Conservation (phyloP, 2,329 filamentous ascomycete species). For the Chaetomiaceae sp. region DNA sequence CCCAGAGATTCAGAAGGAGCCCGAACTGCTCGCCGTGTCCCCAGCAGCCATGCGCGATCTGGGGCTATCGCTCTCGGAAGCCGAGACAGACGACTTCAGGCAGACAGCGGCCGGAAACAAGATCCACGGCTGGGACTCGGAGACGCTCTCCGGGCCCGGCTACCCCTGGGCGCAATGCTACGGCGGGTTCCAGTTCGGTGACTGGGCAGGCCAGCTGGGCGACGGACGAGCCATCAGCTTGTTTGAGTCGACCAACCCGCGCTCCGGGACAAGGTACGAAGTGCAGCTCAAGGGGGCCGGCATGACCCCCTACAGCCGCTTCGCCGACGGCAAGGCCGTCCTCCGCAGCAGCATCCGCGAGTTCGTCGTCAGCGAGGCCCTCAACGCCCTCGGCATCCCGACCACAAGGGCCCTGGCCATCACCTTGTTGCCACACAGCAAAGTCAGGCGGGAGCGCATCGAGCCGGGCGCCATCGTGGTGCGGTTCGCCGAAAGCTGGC, state of each 20-base stretch:
- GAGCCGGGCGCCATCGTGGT: conserved; percentile 92
- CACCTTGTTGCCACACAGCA: conserved; percentile 66
- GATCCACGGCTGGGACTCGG: conserved; percentile 72
- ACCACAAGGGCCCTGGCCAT: conserved; percentile 82
- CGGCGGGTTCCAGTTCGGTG: conserved; percentile 74
- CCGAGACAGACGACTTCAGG: conserved; percentile 68
- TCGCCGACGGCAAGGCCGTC: conserved; percentile 93
- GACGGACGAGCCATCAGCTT: conserved; percentile 92
- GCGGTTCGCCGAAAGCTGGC: conserved; percentile 86
- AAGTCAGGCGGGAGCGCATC: conserved; percentile 70
- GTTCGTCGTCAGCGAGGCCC: conserved; percentile 84
- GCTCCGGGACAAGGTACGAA: conserved; percentile 72
- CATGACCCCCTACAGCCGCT: conserved; percentile 88
- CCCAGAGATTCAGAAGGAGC: conserved; percentile 65
- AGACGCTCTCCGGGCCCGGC: conserved; percentile 42
- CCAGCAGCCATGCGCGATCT: conserved; percentile 73
- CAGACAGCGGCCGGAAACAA: conserved; percentile 77
- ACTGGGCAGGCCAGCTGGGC: conserved; percentile 93
- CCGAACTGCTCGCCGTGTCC: conserved; percentile 79
- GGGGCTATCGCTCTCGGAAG: conserved; percentile 66
- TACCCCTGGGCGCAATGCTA: conserved; percentile 99
- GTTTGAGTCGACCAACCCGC: conserved; percentile 79
- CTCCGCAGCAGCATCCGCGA: conserved; percentile 89
- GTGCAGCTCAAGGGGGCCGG: conserved; percentile 93
- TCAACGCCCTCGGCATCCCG: conserved; percentile 81